phyloP scores from a whole-genome alignment of 169 alveolate genomes.

The Plasmodium ovale region DNA sequence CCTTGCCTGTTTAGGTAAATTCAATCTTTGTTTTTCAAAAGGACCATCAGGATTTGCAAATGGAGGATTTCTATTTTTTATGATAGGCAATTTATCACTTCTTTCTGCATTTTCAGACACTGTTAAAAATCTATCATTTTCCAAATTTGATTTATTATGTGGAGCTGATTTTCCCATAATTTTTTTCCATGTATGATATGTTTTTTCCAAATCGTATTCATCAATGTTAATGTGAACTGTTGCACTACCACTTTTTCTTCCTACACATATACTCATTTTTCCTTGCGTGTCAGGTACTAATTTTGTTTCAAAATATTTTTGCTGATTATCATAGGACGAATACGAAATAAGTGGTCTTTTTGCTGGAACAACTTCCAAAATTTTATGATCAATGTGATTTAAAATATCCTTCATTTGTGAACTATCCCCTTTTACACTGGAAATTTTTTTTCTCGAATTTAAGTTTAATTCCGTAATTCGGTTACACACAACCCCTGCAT shows the following conservation, averaged over 20 bases:
- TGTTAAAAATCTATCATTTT: slow-evolving; percentile 78
- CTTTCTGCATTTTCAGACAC: slow-evolving; percentile 77
- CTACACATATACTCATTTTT: slow-evolving; percentile 75
- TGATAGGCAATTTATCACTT: slow-evolving; percentile 72
- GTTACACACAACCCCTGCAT: slow-evolving; percentile 75
- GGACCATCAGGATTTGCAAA: slow-evolving; percentile 80
- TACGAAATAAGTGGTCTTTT: slow-evolving; percentile 51
- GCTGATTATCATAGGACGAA: slow-evolving; percentile 68
- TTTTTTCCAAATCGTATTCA: slow-evolving; percentile 70
- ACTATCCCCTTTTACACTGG: slow-evolving; percentile 44
- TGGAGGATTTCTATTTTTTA: slow-evolving; percentile 79
- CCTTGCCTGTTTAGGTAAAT: slow-evolving; percentile 70
- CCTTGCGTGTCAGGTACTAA: slow-evolving; percentile 71
- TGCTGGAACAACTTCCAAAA: slow-evolving; percentile 14
- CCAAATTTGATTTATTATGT: slow-evolving; percentile 61
- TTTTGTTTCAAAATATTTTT: slow-evolving; percentile 64
- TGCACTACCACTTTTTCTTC: slow-evolving; percentile 76
- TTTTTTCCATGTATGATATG: slow-evolving; percentile 74
- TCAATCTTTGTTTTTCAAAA: slow-evolving; percentile 73
- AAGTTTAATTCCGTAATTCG: slow-evolving; percentile 68
- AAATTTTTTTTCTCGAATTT: slow-evolving; percentile 49
- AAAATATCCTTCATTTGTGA: slow-evolving; percentile 68
- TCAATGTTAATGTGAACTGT: slow-evolving; percentile 61
- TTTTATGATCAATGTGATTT: slow-evolving; percentile 19
- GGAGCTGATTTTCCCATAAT: slow-evolving; percentile 30